Evolutionary conservation across 2,329 filamentous ascomycete genomes (phyloP).

Genomic region (Epichloe uncinata): DNA sequence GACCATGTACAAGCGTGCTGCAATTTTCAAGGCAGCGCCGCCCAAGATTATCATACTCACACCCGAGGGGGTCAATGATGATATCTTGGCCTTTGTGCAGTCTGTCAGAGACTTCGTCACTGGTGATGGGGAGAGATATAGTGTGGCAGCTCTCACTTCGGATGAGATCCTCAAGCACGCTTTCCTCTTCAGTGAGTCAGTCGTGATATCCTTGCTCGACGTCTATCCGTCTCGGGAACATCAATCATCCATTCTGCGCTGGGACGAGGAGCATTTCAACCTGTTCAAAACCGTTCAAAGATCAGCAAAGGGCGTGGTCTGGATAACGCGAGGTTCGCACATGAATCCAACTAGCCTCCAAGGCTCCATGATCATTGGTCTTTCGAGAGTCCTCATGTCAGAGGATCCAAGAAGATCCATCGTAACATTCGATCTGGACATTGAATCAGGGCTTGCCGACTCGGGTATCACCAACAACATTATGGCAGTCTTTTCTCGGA

Average conservation of each 20-base stretch:
- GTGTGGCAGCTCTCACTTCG: not conserved
- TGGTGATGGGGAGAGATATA: not conserved
- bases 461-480: slow-evolving; percentile 10
- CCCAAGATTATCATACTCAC: slow-evolving; percentile 2
- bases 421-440: slow-evolving; percentile 28
- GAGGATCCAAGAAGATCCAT: slow-evolving; percentile 32
- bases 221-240: slow-evolving; percentile 13
- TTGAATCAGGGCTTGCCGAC: slow-evolving; percentile 10
- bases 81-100: not conserved
- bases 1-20: not conserved
- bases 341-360: slow-evolving; percentile 21
- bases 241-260: slow-evolving; percentile 22
- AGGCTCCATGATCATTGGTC: slow-evolving; percentile 28
- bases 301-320: slow-evolving; percentile 27
- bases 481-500: slow-evolving; percentile 10
- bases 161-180: slow-evolving; percentile 3
- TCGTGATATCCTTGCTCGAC: slow-evolving; percentile 36
- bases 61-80: not conserved
- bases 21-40: not conserved
- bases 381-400: slow-evolving; percentile 35
- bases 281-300: slow-evolving; percentile 26
- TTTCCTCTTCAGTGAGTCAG: slow-evolving; percentile 11
- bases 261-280: slow-evolving; percentile 26
- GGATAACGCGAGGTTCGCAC: slow-evolving; percentile 32
- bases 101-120: not conserved